Percentiles rank a stretch among this genome's conserved stretches.
phyloP scores from a whole-genome alignment of 2,329 filamentous ascomycete species.

The Pseudophaeomoniella oleicola region DNA sequence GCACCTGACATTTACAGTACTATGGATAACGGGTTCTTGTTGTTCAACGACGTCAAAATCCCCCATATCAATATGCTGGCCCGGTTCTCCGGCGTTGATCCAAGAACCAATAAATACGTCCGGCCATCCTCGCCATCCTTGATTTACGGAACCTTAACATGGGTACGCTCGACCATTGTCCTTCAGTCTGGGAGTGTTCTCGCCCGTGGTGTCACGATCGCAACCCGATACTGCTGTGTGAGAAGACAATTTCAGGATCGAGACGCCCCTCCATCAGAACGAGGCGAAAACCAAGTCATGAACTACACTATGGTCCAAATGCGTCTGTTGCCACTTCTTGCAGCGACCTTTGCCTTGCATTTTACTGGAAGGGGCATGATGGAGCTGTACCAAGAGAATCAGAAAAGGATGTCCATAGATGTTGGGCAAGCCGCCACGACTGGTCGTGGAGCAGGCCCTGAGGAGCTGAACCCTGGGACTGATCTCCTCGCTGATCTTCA shows the following conservation, averaged over 20 bases:
- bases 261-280: conserved; percentile 43
- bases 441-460: conserved; percentile 47
- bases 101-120: conserved; percentile 52
- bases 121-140: conserved; percentile 52
- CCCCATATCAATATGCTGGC: conserved; percentile 62
- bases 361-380: conserved; percentile 70
- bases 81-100: conserved; percentile 55
- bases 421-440: conserved; percentile 25
- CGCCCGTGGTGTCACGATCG: conserved; percentile 64
- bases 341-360: conserved; percentile 62
- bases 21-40: conserved; percentile 69
- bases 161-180: conserved; percentile 59
- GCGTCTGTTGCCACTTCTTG: conserved; percentile 56
- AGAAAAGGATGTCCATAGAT: conserved; percentile 45
- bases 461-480: conserved; percentile 50
- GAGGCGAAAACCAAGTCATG: conserved; percentile 58
- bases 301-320: conserved; percentile 74
- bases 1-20: conserved; percentile 24
- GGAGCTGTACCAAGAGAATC: conserved; percentile 56
- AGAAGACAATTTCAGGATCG: conserved; percentile 66
- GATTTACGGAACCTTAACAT: conserved; percentile 63
- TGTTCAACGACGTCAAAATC: conserved; percentile 63
- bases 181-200: conserved; percentile 57
- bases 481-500: conserved; percentile 61
- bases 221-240: conserved; percentile 58